Evolutionary conservation across 257 asterid genomes (phyloP), one percentile per base, ranked within the genome.

Genomic region (Scutellaria minor): DNA sequence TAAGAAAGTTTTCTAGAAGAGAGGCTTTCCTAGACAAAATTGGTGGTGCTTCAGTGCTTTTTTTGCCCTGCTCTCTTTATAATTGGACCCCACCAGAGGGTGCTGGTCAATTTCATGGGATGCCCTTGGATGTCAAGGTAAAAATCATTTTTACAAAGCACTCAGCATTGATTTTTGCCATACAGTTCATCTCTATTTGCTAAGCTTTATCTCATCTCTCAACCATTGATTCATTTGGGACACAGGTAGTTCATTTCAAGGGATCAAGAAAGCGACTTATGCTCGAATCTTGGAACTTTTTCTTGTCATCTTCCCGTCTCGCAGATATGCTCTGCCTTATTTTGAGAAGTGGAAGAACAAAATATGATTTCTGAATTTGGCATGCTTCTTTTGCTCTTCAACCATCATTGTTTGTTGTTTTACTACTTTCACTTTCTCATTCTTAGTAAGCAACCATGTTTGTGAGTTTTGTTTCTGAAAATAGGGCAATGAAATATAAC

Each of bases 21-120:
- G 85, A 87, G 77, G 82, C 91, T 45, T 92, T 92, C 68, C 77
- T 76, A 40, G 92, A 87, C 51, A 83, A 71, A 31, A 74, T 90
- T 6, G 71, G 84, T 35, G 91, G 83, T 63, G 85, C 94, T 18
- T 80, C 90, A 0, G 91, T 95, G 46, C 88, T 95, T 59, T 92
- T 95, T 63, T 78, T 95, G 66, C 99, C 97, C 0, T 95, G 98
- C 83, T 88, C 89, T 8, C 72, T 70, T 42, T 92, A 92, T 75
- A 92, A 95, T 68, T 95, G 99, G 99, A 92, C 98, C 20, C 99
- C 98, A 37, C 98, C 98, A 2, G 99, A 95, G 77, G 99, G 98
- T 60, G 97, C 97, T 1, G 97, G 98, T 46, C 99, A 95, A 68
- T 92, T 95, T 83, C 99, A 84, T 66, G 98, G 99, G 71, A 88